These are phyloP conservation scores for Podospora pseudoanserina DNA, from an alignment of 495 filamentous ascomycete genomes.

Conservation along the genomic window DNA sequence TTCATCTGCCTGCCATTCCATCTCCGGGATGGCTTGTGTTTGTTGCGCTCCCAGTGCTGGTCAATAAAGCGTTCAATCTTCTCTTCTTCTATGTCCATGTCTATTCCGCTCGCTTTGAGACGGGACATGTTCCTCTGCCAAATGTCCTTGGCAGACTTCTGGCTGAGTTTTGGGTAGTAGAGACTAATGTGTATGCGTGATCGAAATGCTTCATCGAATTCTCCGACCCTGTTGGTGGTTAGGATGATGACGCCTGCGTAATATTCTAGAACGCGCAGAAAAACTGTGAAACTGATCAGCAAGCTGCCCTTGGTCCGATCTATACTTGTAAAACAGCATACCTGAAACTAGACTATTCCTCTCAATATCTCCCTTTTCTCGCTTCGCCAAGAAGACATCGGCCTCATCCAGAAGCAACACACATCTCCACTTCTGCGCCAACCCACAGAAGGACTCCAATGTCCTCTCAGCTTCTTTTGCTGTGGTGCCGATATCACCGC, in stretches of 20 bases:
- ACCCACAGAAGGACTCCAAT: conserved; percentile 38
- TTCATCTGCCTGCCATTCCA: no score
- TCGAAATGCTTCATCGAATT: conserved; percentile 17
- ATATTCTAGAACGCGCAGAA: conserved; percentile 14
- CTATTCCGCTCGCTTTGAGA: no score
- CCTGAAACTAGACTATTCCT: conserved; percentile 13
- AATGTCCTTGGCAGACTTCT: no score
- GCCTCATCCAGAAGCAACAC: conserved; percentile 56
- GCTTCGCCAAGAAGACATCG: conserved; percentile 50
- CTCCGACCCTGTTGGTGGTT: conserved; percentile 27
- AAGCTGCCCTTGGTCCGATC: not conserved
- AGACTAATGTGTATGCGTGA: conserved; percentile 28
- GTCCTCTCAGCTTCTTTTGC: conserved; percentile 35
- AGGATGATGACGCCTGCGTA: conserved; percentile 16
- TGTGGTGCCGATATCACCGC: conserved; percentile 15
- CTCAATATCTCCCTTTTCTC: not conserved
- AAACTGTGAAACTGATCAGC: not conserved
- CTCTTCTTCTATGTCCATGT: no score
- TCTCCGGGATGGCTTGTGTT: no score
- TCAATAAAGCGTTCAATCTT: no score
- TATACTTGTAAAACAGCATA: not conserved
- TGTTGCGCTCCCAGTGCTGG: no score
- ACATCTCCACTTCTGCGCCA: conserved; percentile 41
- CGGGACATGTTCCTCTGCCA: no score
- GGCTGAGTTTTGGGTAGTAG: conserved; percentile 20